Conservation (phyloP, 306 rosid species). For the Quercus engelmannii region DNA sequence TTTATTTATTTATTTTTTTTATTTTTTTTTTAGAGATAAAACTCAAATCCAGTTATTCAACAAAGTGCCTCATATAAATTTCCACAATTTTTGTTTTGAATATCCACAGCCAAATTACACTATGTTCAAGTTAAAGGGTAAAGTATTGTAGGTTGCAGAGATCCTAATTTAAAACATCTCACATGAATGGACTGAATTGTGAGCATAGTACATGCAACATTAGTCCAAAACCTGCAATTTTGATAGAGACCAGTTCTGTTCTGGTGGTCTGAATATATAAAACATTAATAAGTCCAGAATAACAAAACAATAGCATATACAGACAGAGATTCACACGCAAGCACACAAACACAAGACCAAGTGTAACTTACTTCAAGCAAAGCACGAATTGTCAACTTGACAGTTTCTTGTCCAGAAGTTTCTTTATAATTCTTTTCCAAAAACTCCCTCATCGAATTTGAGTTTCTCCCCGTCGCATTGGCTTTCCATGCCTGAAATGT, state of each 20-base stretch:
- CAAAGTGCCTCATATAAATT: not conserved
- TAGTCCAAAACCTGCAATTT: not conserved
- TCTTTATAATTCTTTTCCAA: slow-evolving; percentile 57
- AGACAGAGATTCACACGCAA: not conserved
- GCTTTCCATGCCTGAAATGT: slow-evolving; percentile 64
- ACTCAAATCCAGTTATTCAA: not conserved
- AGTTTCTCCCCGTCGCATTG: slow-evolving; percentile 60
- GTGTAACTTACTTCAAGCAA: slow-evolving; percentile 42
- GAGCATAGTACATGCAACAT: not conserved
- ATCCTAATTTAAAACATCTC: not conserved
- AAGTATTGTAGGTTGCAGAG: not conserved
- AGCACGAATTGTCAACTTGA: slow-evolving; percentile 59
- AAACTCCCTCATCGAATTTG: slow-evolving; percentile 54
- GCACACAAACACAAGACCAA: not conserved
- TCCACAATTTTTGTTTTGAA: not conserved
- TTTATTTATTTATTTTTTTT: not conserved
- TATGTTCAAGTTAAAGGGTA: not conserved
- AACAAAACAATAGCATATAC: not conserved
- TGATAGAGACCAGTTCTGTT: not conserved
- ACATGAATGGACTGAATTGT: not conserved
- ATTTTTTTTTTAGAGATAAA: not conserved
- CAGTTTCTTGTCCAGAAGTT: slow-evolving; percentile 53
- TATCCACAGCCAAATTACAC: not conserved
- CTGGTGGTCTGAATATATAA: not conserved
- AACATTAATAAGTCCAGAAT: not conserved